These are phyloP conservation scores for Wickerhamiella australiensis DNA, from an alignment of 805 yeast genomes.

Conservation along the genomic window DNA sequence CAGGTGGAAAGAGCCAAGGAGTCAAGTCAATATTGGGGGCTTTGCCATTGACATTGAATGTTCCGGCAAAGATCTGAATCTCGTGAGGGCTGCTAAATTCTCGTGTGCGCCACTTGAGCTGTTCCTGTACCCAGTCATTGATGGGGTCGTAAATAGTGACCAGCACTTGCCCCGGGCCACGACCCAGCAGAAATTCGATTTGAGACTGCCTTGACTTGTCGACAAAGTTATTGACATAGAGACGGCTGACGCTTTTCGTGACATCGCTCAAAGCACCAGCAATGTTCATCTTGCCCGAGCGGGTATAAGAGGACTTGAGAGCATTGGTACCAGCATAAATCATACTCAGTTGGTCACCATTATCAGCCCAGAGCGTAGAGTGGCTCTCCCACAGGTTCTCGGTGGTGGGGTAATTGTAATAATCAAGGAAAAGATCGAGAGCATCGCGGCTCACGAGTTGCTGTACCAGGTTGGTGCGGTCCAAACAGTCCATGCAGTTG, in stretches of 20 bases:
- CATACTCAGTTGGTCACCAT: slow-evolving; percentile 92
- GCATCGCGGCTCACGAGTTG: slow-evolving; percentile 68
- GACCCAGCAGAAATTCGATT: slow-evolving; percentile 76
- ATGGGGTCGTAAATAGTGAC: slow-evolving; percentile 81
- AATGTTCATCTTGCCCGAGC: slow-evolving; percentile 90
- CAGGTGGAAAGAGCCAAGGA: slow-evolving; percentile 68
- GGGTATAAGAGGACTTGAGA: slow-evolving; percentile 80
- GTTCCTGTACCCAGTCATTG: slow-evolving; percentile 64
- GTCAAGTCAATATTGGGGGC: slow-evolving; percentile 45
- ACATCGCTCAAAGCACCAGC: slow-evolving; percentile 98
- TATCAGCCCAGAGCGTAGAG: slow-evolving; percentile 92
- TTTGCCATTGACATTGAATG: slow-evolving; percentile 78
- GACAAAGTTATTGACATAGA: slow-evolving; percentile 91
- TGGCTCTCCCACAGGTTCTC: slow-evolving; percentile 57
- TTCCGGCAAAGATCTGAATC: slow-evolving; percentile 63
- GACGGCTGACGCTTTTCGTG: slow-evolving; percentile 85
- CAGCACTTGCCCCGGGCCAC: slow-evolving; percentile 53
- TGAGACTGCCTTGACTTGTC: slow-evolving; percentile 85
- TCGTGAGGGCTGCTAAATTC: slow-evolving; percentile 50
- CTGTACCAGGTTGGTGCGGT: slow-evolving; percentile 75
- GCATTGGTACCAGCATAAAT: slow-evolving; percentile 98
- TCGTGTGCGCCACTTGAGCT: slow-evolving; percentile 38
- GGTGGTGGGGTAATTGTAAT: slow-evolving; percentile 34
- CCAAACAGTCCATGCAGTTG: slow-evolving; percentile 90
- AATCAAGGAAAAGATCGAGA: slow-evolving; percentile 34